A percentile compares a stretch with the other conserved stretches of the same genome.
Evolutionary conservation across 1,284 basidiomycete species (phyloP).

Genomic region (Cryptococcus deneoformans): DNA sequence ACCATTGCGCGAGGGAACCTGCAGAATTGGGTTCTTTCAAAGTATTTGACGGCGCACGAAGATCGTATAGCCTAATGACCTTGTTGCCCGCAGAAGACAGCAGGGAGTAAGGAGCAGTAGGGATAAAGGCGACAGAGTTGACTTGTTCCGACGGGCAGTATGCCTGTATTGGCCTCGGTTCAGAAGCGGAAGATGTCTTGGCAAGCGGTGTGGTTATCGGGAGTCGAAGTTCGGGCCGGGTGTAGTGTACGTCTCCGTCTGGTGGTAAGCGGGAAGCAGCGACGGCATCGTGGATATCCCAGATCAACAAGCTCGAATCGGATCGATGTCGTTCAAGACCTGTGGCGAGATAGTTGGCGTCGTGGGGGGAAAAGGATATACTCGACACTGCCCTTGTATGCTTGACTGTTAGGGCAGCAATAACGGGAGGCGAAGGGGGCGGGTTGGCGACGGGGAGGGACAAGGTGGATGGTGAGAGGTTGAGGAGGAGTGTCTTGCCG

Average conservation of each 20-base stretch:
- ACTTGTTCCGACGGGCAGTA: conserved; percentile 45
- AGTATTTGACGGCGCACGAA: conserved; percentile 25
- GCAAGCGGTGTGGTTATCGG: conserved; percentile 11
- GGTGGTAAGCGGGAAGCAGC: conserved; percentile 15
- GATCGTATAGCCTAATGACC: conserved; percentile 38
- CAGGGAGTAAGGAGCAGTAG: conserved; percentile 21
- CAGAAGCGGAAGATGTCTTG: conserved; percentile 3
- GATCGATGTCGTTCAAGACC: conserved; percentile 46
- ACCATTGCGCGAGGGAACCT: conserved; percentile 25
- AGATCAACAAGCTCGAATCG: conserved; percentile 45
- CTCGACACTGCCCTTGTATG: conserved; percentile 40
- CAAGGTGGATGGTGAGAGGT: conserved; percentile 35
- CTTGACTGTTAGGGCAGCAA: conserved; percentile 34
- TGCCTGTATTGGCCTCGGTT: conserved; percentile 43
- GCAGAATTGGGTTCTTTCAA: conserved; percentile 4
- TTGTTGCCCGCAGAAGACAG: conserved; percentile 39
- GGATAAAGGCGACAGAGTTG: conserved; percentile 35
- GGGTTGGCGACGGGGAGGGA: conserved; percentile 19
- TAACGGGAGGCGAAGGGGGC: conserved; percentile 9
- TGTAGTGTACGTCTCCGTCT: conserved; percentile 17
- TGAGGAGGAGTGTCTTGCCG: conserved; percentile 34
- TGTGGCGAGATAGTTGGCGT: conserved; percentile 41
- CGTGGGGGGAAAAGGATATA: conserved; percentile 40
- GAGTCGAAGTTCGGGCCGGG: conserved; percentile 6
- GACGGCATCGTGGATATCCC: conserved; percentile 43